These are phyloP conservation scores for Nissolia schottii DNA, from an alignment of 306 rosid genomes.

Conservation along the genomic window DNA sequence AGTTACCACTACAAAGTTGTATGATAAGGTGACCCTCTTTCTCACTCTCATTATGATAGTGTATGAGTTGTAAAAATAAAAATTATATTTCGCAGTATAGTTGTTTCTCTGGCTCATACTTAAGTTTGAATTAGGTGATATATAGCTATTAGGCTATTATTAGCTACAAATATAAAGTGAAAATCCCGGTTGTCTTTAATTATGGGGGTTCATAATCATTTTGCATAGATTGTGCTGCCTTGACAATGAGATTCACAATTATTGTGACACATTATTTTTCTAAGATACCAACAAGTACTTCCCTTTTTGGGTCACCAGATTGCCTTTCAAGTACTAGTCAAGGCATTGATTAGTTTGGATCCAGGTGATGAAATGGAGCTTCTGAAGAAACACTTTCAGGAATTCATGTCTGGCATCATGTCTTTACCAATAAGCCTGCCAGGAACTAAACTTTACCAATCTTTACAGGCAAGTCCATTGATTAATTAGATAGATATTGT, in stretches of 20 bases:
- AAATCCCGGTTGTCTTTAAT: slow-evolving; percentile 36
- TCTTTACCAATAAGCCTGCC: slow-evolving; percentile 83
- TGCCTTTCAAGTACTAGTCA: slow-evolving; percentile 86
- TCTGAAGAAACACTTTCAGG: slow-evolving; percentile 72
- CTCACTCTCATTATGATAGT: slow-evolving; percentile 6
- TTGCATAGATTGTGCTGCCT: slow-evolving; percentile 47
- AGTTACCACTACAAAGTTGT: slow-evolving; percentile 6
- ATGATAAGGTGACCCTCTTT: slow-evolving; percentile 11
- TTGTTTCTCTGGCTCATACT: slow-evolving; percentile 32
- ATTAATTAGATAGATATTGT: neutral
- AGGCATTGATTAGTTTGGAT: slow-evolving; percentile 78
- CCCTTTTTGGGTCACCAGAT: slow-evolving; percentile 55
- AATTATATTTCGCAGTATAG: slow-evolving; percentile 30
- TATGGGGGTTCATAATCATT: slow-evolving; percentile 48
- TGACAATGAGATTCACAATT: slow-evolving; percentile 35
- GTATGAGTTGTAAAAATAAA: slow-evolving; percentile 25
- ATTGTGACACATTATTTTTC: slow-evolving; percentile 26
- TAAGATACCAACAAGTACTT: slow-evolving; percentile 34
- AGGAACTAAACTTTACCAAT: slow-evolving; percentile 74
- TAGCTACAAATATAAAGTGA: slow-evolving; percentile 21
- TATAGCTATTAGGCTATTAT: too few species aligned
- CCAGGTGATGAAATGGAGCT: slow-evolving; percentile 83
- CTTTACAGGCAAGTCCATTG: slow-evolving; percentile 63
- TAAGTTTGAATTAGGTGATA: neutral
- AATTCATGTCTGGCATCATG: slow-evolving; percentile 94